Evolutionary conservation across 495 filamentous ascomycete genomes (phyloP).

Genomic region (Lasiosphaeria ovina): DNA sequence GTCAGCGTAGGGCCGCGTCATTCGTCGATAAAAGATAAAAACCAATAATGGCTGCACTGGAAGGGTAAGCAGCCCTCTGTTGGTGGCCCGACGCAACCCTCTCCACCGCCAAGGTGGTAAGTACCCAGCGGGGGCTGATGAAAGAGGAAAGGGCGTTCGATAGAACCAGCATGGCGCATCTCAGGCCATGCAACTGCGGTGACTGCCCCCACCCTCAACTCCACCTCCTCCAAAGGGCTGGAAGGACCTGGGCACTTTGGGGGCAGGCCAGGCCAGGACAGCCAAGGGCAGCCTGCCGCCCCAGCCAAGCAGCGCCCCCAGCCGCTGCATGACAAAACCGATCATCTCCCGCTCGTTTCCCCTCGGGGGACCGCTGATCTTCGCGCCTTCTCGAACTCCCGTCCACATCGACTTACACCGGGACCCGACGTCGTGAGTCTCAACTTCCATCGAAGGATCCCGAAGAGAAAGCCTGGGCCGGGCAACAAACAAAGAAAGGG

Average conservation of each 20-base stretch:
- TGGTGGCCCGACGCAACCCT: background rate
- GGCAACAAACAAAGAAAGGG: background rate
- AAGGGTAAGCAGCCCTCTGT: slow-evolving; percentile 1
- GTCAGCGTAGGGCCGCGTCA: too few species aligned
- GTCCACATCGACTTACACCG: too few species aligned
- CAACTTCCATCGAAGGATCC: too few species aligned
- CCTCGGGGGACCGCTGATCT: background rate
- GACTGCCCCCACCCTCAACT: too few species aligned
- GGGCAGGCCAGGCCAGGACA: too few species aligned
- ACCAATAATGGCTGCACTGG: background rate
- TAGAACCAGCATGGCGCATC: background rate
- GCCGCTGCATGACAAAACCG: slow-evolving; percentile 1
- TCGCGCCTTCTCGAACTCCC: background rate
- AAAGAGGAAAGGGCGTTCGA: slow-evolving; percentile 1
- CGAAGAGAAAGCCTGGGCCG: too few species aligned
- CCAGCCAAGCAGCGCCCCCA: background rate
- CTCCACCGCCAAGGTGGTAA: background rate
- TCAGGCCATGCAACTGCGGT: background rate
- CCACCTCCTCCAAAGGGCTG: too few species aligned
- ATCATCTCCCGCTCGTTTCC: background rate
- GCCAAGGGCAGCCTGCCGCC: too few species aligned
- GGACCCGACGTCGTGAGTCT: too few species aligned
- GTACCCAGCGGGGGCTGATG: background rate
- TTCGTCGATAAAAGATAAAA: too few species aligned
- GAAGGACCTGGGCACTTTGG: too few species aligned